Evolutionary conservation across 1,139 yeast species (phyloP).

Genomic region (Geotrichum bryndzae): DNA sequence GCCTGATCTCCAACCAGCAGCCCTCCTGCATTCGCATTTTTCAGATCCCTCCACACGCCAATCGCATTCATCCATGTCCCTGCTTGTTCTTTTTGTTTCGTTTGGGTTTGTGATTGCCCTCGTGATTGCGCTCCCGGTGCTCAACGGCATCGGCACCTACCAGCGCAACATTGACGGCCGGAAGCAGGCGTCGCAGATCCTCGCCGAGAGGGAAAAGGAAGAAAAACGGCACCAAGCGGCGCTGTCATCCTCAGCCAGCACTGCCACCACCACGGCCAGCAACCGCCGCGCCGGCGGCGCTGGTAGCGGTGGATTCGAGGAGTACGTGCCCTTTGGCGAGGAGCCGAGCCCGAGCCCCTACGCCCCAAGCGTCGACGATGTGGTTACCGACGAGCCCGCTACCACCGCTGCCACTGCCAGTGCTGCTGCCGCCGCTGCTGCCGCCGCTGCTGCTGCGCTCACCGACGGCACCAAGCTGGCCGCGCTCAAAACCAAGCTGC

Average conservation of each 20-base stretch:
- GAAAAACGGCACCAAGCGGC: not conserved
- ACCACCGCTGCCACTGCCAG: not conserved
- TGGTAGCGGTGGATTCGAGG: not conserved
- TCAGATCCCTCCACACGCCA: too few relatives aligned
- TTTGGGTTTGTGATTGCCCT: slow-evolving; percentile 10
- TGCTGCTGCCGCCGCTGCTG: not conserved
- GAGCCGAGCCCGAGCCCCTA: not conserved
- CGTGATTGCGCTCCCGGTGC: slow-evolving; percentile 14
- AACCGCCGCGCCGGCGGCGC: not conserved
- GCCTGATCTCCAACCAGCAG: not conserved
- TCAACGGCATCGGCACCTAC: slow-evolving; percentile 16
- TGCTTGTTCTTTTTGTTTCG: slow-evolving; percentile 7
- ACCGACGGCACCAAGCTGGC: not conserved
- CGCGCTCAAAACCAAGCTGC: not conserved
- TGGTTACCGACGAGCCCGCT: not conserved
- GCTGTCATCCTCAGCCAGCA: not conserved
- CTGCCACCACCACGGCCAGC: not conserved
- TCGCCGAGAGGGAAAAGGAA: slow-evolving; percentile 1
- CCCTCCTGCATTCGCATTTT: too few relatives aligned
- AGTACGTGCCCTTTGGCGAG: slow-evolving; percentile 13
- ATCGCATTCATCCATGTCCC: slow-evolving; percentile 2
- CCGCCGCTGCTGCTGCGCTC: not conserved
- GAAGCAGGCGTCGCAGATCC: not conserved
- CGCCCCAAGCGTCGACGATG: not conserved
- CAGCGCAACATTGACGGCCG: slow-evolving; percentile 11